phyloP scores from a whole-genome alignment of 2,329 filamentous ascomycete species.

The Penicillium sp. region DNA sequence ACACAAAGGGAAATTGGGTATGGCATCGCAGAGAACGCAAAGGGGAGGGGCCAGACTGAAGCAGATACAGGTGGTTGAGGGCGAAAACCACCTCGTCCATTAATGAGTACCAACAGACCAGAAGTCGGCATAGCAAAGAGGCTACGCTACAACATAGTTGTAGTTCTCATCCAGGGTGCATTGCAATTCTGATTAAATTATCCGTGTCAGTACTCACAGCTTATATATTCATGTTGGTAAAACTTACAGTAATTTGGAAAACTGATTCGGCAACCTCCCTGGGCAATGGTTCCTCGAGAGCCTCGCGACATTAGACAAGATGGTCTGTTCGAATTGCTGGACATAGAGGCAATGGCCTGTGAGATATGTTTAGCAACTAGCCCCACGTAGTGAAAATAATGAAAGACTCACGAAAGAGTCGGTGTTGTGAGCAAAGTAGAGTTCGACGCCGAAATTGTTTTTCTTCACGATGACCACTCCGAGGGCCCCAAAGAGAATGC shows the following conservation, averaged over 20 bases:
- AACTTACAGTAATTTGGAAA: background rate
- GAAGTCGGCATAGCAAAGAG: background rate
- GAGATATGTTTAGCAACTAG: slow-evolving; percentile 8
- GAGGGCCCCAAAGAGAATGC: slow-evolving; percentile 81
- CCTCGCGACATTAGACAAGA: slow-evolving; percentile 84
- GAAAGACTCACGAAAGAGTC: slow-evolving; percentile 64
- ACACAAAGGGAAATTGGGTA: background rate
- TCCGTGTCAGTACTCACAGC: background rate
- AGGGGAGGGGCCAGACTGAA: background rate
- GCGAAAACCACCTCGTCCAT: background rate
- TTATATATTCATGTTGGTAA: background rate
- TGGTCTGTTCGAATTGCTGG: slow-evolving; percentile 71
- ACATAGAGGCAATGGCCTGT: slow-evolving; percentile 81
- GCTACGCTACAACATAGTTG: background rate
- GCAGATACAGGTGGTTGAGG: background rate
- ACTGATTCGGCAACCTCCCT: slow-evolving; percentile 36
- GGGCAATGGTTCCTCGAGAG: slow-evolving; percentile 53
- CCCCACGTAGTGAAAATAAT: background rate
- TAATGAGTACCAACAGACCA: background rate
- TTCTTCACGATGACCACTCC: slow-evolving; percentile 91
- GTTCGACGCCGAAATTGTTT: slow-evolving; percentile 69
- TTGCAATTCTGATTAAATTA: background rate
- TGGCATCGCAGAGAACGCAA: background rate
- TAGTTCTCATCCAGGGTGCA: background rate
- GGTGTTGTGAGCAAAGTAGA: slow-evolving; percentile 96